These are phyloP conservation scores for Polyporus arcularius DNA, from an alignment of 768 basidiomycete species.

Conservation along the genomic window DNA sequence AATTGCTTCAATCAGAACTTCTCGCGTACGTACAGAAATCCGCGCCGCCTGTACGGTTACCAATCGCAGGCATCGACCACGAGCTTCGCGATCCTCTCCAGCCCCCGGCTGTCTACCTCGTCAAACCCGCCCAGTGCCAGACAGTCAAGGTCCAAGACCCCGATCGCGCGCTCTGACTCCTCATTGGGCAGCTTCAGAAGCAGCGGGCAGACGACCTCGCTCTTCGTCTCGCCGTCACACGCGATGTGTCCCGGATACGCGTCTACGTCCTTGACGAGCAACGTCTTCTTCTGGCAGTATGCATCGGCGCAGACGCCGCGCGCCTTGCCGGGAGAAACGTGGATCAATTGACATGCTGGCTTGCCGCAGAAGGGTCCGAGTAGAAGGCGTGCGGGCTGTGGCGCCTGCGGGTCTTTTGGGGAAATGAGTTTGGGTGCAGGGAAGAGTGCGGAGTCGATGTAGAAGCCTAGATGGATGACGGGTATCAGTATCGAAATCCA, in stretches of 20 bases:
- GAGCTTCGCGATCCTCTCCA: slow-evolving; percentile 70
- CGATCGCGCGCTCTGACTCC: slow-evolving; percentile 28
- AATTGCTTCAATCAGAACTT: background rate
- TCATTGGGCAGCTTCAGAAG: slow-evolving; percentile 18
- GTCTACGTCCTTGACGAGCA: slow-evolving; percentile 79
- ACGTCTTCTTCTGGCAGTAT: slow-evolving; percentile 53
- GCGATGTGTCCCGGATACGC: slow-evolving; percentile 91
- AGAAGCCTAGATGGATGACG: slow-evolving; percentile 81
- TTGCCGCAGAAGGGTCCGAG: slow-evolving; percentile 89
- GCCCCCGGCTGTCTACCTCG: slow-evolving; percentile 72
- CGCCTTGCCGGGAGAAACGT: slow-evolving; percentile 47
- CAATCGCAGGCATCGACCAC: slow-evolving; percentile 68
- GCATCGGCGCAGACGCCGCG: slow-evolving; percentile 89
- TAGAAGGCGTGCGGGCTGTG: slow-evolving; percentile 43
- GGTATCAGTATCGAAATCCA: slow-evolving; percentile 71
- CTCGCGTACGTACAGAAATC: background rate
- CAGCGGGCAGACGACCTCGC: slow-evolving; percentile 88
- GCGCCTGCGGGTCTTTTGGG: slow-evolving; percentile 10
- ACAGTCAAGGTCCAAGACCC: slow-evolving; percentile 84
- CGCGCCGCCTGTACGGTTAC: slow-evolving; percentile 33
- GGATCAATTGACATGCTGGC: slow-evolving; percentile 88
- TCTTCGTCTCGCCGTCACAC: slow-evolving; percentile 88
- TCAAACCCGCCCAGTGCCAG: slow-evolving; percentile 70
- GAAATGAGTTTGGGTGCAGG: slow-evolving; percentile 40
- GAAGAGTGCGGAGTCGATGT: slow-evolving; percentile 67